These are phyloP conservation scores for Phytophthora pisi DNA, from an alignment of 352 stramenopile genomes.

Conservation along the genomic window DNA sequence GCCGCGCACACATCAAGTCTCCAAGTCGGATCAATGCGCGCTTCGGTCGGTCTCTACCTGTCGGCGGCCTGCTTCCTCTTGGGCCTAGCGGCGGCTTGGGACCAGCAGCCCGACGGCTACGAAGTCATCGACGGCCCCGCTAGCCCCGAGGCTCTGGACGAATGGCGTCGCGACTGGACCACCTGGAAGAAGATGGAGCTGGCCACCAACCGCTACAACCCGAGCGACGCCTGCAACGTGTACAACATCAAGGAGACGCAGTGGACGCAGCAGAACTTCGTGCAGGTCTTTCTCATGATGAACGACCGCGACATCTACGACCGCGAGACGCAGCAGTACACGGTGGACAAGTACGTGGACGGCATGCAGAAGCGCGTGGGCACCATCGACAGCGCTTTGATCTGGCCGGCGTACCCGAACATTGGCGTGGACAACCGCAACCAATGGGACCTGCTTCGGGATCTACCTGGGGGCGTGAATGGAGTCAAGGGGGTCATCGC, in stretches of 20 bases:
- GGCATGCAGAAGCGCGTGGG: conserved; percentile 60
- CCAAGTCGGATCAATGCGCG: conserved; percentile 13
- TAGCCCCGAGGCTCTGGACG: conserved; percentile 34
- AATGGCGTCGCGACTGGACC: conserved; percentile 65
- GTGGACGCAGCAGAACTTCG: conserved; percentile 83
- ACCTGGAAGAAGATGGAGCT: conserved; percentile 81
- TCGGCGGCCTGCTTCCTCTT: conserved; percentile 13
- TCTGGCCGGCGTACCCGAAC: conserved; percentile 86
- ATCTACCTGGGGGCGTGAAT: conserved; percentile 59
- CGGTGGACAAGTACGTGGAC: conserved; percentile 71
- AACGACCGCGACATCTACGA: conserved; percentile 81
- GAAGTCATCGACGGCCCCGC: conserved; percentile 76
- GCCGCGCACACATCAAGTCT: conserved; percentile 12
- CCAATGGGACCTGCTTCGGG: conserved; percentile 73
- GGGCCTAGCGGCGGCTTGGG: conserved; percentile 47
- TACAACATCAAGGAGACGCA: conserved; percentile 69
- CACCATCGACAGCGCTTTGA: conserved; percentile 77
- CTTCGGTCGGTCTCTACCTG: conserved; percentile 8
- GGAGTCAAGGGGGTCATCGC: conserved; percentile 52
- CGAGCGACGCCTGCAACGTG: conserved; percentile 56
- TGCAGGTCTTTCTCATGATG: conserved; percentile 82
- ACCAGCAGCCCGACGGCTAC: conserved; percentile 79
- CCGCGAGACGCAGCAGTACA: conserved; percentile 62
- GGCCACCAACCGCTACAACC: conserved; percentile 64
- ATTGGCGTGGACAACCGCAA: conserved; percentile 86